These are phyloP conservation scores for Acrodontium crateriforme DNA, from an alignment of 2,329 filamentous ascomycete genomes.

Conservation along the genomic window DNA sequence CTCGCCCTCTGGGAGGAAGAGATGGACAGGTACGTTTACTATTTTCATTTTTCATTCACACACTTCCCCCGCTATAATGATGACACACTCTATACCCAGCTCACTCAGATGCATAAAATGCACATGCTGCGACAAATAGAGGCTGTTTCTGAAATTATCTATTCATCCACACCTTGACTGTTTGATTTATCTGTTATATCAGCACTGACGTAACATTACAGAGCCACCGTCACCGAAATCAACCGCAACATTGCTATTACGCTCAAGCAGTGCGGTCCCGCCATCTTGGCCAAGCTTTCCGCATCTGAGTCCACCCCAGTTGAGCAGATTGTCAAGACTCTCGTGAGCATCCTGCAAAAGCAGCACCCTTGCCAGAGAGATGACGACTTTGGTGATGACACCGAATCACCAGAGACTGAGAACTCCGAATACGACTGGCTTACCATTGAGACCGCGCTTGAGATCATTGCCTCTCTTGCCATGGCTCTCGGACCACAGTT, in stretches of 20 bases:
- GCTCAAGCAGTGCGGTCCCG: conserved; percentile 79
- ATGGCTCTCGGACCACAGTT: conserved; percentile 71
- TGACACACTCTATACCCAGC: conserved; percentile 95
- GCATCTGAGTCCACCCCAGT: conserved; percentile 38
- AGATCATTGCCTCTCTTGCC: conserved; percentile 75
- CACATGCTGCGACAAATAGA: conserved; percentile 23
- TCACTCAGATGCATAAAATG: conserved; percentile 78
- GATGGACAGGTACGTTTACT: conserved; percentile 77
- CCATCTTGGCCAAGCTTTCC: conserved; percentile 53
- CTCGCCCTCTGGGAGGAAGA: conserved; percentile 80
- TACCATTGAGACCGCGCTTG: conserved; percentile 84
- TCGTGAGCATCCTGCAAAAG: conserved; percentile 72
- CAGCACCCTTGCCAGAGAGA: conserved; percentile 89
- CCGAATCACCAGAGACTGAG: conserved; percentile 52
- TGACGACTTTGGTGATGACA: conserved; percentile 66
- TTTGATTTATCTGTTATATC: conserved; percentile 1
- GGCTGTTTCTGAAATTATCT: conserved; percentile 35
- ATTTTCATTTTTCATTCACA: too few relatives aligned
- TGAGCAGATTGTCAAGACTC: conserved; percentile 55
- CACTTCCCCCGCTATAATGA: conserved; percentile 42
- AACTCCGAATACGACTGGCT: conserved; percentile 97
- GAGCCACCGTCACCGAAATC: conserved; percentile 81
- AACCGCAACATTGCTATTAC: conserved; percentile 86
- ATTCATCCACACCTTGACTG: background rate
- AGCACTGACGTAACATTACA: conserved; percentile 30